phyloP scores from a whole-genome alignment of 148 eudicot genomes.

The Amaranthus cruentus region DNA sequence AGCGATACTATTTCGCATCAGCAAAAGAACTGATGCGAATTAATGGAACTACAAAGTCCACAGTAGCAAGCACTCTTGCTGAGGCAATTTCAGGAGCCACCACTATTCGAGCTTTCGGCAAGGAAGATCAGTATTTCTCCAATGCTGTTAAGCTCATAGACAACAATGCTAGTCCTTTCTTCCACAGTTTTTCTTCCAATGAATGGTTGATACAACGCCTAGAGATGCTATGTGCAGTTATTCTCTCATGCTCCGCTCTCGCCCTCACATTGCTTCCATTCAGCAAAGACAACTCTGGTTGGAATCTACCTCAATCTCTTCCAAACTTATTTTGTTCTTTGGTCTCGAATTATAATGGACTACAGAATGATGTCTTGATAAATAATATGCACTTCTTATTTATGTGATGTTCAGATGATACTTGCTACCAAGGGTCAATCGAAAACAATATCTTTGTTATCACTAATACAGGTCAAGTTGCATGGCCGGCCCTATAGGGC shows the following conservation, averaged over 20 bases:
- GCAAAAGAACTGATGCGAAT: constrained; percentile 62
- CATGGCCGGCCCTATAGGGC: no score
- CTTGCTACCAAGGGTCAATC: no score
- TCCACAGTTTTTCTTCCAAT: constrained; percentile 48
- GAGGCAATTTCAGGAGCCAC: constrained; percentile 53
- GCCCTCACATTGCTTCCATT: constrained; percentile 40
- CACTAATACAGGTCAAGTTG: no score
- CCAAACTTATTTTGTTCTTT: not conserved
- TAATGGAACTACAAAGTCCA: constrained; percentile 60
- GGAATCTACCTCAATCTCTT: not conserved
- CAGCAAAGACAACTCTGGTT: constrained; percentile 39
- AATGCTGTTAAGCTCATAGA: constrained; percentile 39
- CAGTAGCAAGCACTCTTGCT: constrained; percentile 47
- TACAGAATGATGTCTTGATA: no score
- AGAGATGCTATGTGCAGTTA: constrained; percentile 43
- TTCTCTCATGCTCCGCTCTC: constrained; percentile 43
- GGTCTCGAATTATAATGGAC: no score
- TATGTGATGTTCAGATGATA: no score
- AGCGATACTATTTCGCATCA: constrained; percentile 50
- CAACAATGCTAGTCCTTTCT: constrained; percentile 42
- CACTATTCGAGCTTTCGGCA: constrained; percentile 58
- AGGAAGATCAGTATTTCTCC: constrained; percentile 46
- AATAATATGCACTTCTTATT: no score
- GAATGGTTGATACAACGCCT: constrained; percentile 61
- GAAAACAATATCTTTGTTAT: no score